Evolutionary conservation across 345 rosid genomes (phyloP).

Genomic region (Lepidium didymum): DNA sequence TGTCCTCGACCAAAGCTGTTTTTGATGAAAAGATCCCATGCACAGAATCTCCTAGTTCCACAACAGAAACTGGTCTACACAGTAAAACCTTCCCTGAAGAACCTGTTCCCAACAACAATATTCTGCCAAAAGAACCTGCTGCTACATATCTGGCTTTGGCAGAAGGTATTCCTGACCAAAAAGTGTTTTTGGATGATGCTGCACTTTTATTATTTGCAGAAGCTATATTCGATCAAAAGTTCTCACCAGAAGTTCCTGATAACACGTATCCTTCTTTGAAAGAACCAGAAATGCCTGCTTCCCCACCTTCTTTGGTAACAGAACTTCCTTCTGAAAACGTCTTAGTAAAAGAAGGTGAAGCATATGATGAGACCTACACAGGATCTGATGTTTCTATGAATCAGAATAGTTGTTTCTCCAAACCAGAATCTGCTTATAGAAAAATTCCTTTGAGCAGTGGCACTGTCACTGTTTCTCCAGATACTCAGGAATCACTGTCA

Average conservation of each 20-base stretch:
- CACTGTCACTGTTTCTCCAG: slow-evolving; percentile 10
- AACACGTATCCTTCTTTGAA: background rate
- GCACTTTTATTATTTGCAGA: slow-evolving; percentile 30
- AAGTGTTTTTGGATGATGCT: slow-evolving; percentile 29
- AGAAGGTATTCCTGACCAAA: slow-evolving; percentile 28
- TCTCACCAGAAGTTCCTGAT: slow-evolving; percentile 27
- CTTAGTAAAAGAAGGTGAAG: background rate
- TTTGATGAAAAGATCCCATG: background rate
- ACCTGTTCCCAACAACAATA: background rate
- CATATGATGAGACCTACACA: slow-evolving; percentile 20
- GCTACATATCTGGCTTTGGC: slow-evolving; percentile 20
- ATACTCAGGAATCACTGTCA: slow-evolving; percentile 35
- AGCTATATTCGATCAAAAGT: slow-evolving; percentile 28
- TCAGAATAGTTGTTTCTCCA: slow-evolving; percentile 22
- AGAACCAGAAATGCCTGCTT: slow-evolving; percentile 8
- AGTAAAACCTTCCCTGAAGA: background rate
- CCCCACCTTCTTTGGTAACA: background rate
- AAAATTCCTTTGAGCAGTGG: slow-evolving; percentile 13
- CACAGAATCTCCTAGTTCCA: background rate
- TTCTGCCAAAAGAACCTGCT: slow-evolving; percentile 14
- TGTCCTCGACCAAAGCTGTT: background rate
- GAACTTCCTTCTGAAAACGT: background rate
- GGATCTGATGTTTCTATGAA: slow-evolving; percentile 19
- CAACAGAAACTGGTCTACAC: background rate
- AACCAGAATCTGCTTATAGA: slow-evolving; percentile 22